Evolutionary conservation across 768 basidiomycete species (phyloP), one percentile per base, ranked within the genome.

Genomic region (Lentinula raphanica): DNA sequence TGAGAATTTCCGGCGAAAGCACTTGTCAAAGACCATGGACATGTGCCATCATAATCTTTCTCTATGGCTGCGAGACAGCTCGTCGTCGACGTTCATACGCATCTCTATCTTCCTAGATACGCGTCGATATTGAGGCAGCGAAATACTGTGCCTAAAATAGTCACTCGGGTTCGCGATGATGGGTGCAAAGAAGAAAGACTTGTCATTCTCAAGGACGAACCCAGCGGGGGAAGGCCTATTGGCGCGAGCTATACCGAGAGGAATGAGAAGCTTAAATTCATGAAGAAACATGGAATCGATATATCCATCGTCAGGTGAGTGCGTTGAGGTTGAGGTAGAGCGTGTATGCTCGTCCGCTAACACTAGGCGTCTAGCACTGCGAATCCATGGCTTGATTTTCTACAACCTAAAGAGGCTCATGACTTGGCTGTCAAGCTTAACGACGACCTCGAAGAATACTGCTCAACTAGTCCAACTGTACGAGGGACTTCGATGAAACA

Each of bases 381-480:
- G 27, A 94, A 95, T 66, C 93, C 92, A 8, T 95, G 92, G 92
- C 81, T 94, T 35, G 93, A 95, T 69, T 94, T 94, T 66, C 79
- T 95, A 23, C 69, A 86, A 4, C 81, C 88, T 9, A 66, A 80
- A 25, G 81, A 87, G 42, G 93, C 92, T 8, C 76, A 80, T 39
- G 49, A 66, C 68, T 12, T 94, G 17, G 90, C 92, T 0, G 70
- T 68, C n/a, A 79, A 86, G 50, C 75, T 94, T 44, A 95, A 94
- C 67, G 67, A 75, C 32, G 89, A 93, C 65, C 77, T 94, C 8
- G 90, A 95, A 66, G 65, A 79, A 27, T 94, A 90, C 66, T 95
- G 92, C 66, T 77, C 88, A 2, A 80, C 84, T 1, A 79, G 82
- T 3, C 88, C 89, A 0, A 58, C 66, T 23, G 58, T 80, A 3